Conservation (phyloP, 768 basidiomycete genomes). For the Pluteus cervinus region DNA sequence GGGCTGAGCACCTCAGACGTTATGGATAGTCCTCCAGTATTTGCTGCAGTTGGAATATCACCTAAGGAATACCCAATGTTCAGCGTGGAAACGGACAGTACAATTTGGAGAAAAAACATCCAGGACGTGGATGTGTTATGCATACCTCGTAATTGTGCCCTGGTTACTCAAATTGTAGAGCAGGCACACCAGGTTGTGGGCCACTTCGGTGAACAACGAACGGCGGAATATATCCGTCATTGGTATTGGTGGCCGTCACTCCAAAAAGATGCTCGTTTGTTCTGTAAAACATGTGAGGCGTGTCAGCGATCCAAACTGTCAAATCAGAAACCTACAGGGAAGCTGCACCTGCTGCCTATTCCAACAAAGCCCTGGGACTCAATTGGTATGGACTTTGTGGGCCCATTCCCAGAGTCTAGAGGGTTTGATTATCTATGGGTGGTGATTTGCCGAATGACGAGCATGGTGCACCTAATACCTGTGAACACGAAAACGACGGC, state of each 20-base stretch:
- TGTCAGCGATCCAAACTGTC: slow-evolving; percentile 15
- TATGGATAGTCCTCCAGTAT: too few species aligned
- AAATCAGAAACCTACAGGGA: slow-evolving; percentile 12
- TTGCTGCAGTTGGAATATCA: slow-evolving; percentile 3
- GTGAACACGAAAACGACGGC: slow-evolving; percentile 12
- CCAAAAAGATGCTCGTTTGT: slow-evolving; percentile 5
- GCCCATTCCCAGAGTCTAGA: slow-evolving; percentile 19
- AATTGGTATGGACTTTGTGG: slow-evolving; percentile 31
- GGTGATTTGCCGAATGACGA: slow-evolving; percentile 15
- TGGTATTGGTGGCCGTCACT: slow-evolving; percentile 23
- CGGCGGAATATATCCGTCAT: slow-evolving; percentile 11
- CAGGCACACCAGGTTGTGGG: slow-evolving; percentile 25
- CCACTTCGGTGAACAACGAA: slow-evolving; percentile 11
- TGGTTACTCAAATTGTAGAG: slow-evolving; percentile 9
- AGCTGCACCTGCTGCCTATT: slow-evolving; percentile 18
- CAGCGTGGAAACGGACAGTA: slow-evolving; percentile 1
- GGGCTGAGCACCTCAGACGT: too few species aligned
- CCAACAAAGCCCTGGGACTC: slow-evolving; percentile 22
- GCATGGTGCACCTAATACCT: slow-evolving; percentile 23
- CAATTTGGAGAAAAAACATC: slow-evolving; percentile 5
- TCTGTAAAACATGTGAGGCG: slow-evolving; percentile 11
- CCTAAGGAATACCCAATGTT: slow-evolving; percentile 4
- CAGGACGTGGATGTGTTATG: slow-evolving; percentile 11
- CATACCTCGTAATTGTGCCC: slow-evolving; percentile 10
- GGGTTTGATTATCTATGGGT: slow-evolving; percentile 18